Evolutionary conservation across 345 rosid genomes (phyloP).

Genomic region (Isatis tinctoria): DNA sequence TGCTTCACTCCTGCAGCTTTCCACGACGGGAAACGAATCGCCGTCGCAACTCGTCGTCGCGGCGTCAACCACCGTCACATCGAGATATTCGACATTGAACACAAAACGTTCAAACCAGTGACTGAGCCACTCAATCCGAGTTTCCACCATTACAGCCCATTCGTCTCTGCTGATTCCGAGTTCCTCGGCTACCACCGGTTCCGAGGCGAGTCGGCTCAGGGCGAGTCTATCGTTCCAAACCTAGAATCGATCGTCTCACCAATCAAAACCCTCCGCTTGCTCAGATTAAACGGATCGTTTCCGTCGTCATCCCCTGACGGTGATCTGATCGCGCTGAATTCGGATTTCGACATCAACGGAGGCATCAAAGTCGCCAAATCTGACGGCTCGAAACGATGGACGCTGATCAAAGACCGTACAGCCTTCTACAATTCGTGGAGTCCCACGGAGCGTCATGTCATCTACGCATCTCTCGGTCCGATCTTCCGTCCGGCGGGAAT

Average conservation of each 20-base stretch:
- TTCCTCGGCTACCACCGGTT: slow-evolving; percentile 75
- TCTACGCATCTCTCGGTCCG: slow-evolving; percentile 77
- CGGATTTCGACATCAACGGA: slow-evolving; percentile 33
- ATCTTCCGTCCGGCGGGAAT: slow-evolving; percentile 47
- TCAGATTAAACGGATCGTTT: slow-evolving; percentile 63
- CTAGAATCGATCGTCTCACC: slow-evolving; percentile 70
- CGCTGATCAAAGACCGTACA: slow-evolving; percentile 50
- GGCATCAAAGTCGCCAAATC: slow-evolving; percentile 58
- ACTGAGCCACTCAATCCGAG: slow-evolving; percentile 57
- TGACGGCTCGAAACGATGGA: slow-evolving; percentile 81
- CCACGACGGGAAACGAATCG: slow-evolving; percentile 51
- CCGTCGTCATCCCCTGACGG: slow-evolving; percentile 67
- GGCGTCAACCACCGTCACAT: slow-evolving; percentile 48
- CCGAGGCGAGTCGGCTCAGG: slow-evolving; percentile 57
- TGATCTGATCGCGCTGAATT: slow-evolving; percentile 52
- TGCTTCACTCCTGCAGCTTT: slow-evolving; percentile 89
- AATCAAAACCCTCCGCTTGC: slow-evolving; percentile 43
- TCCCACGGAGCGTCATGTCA: slow-evolving; percentile 59
- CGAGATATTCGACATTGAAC: slow-evolving; percentile 55
- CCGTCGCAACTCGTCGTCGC: slow-evolving; percentile 68
- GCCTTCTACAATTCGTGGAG: slow-evolving; percentile 89
- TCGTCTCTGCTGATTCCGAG: slow-evolving; percentile 51
- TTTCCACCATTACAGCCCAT: slow-evolving; percentile 79
- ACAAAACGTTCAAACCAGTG: slow-evolving; percentile 42
- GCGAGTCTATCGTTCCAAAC: slow-evolving; percentile 50